Conservation (phyloP, 331 rosid genomes). For the Malus hybrid region DNA sequence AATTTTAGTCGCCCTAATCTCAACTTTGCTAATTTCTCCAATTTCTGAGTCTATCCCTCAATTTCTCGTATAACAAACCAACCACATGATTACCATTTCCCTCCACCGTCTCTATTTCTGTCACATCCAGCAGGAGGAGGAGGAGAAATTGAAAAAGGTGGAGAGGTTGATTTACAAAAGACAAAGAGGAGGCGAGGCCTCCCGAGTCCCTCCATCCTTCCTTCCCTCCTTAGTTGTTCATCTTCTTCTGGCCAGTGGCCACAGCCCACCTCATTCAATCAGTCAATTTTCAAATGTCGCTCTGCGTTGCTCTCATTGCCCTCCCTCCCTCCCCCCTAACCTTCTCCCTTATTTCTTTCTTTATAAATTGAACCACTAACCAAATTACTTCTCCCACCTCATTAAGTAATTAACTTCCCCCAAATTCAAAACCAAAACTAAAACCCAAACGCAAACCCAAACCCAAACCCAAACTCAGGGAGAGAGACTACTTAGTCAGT, state of each 20-base stretch:
- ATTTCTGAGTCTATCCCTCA: no score
- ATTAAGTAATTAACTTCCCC: background rate
- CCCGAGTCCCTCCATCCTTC: background rate
- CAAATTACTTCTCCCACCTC: background rate
- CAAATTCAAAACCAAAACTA: background rate
- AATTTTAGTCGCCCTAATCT: no score
- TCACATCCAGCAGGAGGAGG: no score
- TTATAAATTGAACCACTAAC: background rate
- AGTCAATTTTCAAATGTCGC: conserved; percentile 20
- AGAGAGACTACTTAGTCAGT: background rate
- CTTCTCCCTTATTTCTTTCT: background rate
- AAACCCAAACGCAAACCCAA: background rate
- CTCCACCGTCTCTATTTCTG: background rate
- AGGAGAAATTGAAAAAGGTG: background rate
- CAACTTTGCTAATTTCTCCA: no score
- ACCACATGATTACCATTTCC: background rate
- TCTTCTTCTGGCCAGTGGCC: background rate
- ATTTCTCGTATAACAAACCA: background rate
- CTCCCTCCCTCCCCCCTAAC: background rate
- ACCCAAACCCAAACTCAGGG: no score
- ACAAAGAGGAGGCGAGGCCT: background rate
- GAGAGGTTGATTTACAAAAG: background rate
- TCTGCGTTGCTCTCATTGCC: background rate
- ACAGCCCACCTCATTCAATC: background rate
- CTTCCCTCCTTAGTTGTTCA: background rate